phyloP scores from a whole-genome alignment of 192 early-diverging fungal genomes.

The Entomortierella beljakovae region DNA sequence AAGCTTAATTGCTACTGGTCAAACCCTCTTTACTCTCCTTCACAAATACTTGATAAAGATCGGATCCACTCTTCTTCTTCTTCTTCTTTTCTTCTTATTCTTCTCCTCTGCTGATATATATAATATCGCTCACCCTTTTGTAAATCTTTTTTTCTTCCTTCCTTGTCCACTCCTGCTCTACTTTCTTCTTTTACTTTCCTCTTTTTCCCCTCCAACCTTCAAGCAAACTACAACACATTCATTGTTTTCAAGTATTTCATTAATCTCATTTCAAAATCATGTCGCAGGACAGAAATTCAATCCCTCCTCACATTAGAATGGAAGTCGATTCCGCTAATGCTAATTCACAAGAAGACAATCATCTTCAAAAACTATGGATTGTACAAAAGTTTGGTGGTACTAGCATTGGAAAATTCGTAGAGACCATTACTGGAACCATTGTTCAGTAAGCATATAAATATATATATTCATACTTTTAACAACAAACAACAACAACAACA shows the following conservation, averaged over 20 bases:
- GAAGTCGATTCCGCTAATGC: background rate
- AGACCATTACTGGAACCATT: slow-evolving; percentile 78
- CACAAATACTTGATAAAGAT: no score
- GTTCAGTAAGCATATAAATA: slow-evolving; percentile 90
- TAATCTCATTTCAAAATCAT: background rate
- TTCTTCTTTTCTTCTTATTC: no score
- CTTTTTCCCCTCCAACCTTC: background rate
- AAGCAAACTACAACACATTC: background rate
- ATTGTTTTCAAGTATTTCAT: background rate
- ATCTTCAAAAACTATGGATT: slow-evolving; percentile 59
- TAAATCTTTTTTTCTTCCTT: background rate
- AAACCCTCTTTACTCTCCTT: no score
- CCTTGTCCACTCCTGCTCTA: background rate
- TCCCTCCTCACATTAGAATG: slow-evolving; percentile 16
- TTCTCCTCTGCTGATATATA: no score
- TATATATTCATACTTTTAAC: no score
- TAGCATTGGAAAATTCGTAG: slow-evolving; percentile 87
- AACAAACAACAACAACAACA: no score
- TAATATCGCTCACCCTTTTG: no score
- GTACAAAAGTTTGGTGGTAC: slow-evolving; percentile 98
- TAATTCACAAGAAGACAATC: background rate
- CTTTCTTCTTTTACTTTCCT: background rate
- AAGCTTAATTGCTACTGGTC: no score
- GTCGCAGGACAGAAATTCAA: background rate
- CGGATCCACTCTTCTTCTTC: no score